These are phyloP conservation scores for Aspergillus glaucus DNA, from an alignment of 2,329 filamentous ascomycete species.

Conservation along the genomic window DNA sequence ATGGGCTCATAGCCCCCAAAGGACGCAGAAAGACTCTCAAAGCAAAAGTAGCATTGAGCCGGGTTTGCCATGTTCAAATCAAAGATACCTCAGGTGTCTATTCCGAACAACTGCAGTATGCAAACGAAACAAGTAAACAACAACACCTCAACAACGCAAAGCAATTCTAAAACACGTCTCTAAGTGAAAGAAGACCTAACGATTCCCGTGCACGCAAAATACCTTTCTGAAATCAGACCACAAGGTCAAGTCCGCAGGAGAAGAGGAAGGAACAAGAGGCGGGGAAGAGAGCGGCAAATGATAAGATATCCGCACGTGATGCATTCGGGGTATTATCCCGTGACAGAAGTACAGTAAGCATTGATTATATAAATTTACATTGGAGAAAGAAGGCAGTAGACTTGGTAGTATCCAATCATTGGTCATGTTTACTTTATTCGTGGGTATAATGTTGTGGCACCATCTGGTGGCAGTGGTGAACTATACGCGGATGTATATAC, in stretches of 20 bases:
- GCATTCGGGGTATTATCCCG: background rate
- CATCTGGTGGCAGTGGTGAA: background rate
- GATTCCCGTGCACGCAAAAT: background rate
- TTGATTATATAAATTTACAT: background rate
- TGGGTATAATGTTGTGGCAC: background rate
- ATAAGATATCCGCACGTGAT: constrained; percentile 1
- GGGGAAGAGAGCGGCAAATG: background rate
- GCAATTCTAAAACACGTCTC: constrained; percentile 2
- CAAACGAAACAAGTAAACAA: background rate
- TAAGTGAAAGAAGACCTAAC: background rate
- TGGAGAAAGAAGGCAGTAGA: too few species aligned
- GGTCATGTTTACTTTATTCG: background rate
- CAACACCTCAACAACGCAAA: background rate
- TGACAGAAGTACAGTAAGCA: background rate
- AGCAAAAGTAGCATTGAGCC: constrained; percentile 87
- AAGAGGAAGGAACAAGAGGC: background rate
- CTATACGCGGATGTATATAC: background rate
- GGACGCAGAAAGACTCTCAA: constrained; percentile 73
- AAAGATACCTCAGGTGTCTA: background rate
- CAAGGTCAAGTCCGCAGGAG: background rate
- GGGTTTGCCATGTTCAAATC: constrained; percentile 64
- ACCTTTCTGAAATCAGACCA: background rate
- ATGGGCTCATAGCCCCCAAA: constrained; percentile 65
- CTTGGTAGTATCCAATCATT: too few species aligned
- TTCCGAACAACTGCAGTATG: background rate